A percentile compares a stretch with the other conserved stretches of the same genome.
phyloP scores from a whole-genome alignment of 148 eudicot species.

The Silene uniflora region DNA sequence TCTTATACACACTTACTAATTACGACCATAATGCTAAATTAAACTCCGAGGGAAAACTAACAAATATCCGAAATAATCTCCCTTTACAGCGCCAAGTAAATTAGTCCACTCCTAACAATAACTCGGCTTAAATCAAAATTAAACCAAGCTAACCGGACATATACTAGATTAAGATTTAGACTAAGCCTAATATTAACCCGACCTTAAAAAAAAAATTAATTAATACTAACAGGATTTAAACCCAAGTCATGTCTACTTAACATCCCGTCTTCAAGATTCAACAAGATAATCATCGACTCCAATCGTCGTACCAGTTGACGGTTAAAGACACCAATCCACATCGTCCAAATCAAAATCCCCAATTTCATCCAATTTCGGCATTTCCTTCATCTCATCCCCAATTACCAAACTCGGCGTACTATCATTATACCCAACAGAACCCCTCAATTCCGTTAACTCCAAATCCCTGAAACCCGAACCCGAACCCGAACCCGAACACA shows the following conservation, averaged over 20 bases:
- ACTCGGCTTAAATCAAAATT: not conserved
- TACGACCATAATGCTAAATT: not conserved
- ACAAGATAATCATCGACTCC: constrained; percentile 20
- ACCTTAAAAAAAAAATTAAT: too few species aligned
- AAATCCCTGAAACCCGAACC: constrained; percentile 18
- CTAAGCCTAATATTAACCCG: not conserved
- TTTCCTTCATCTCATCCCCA: constrained; percentile 24
- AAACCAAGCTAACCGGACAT: not conserved
- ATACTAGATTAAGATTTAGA: too few species aligned
- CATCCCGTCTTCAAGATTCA: too few species aligned
- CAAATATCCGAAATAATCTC: constrained; percentile 2
- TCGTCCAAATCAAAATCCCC: constrained; percentile 22
- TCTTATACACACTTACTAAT: constrained; percentile 1
- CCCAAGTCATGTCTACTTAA: not conserved
- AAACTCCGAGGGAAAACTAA: not conserved
- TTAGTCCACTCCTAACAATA: not conserved
- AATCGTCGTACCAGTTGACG: not conserved
- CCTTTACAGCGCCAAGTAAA: not conserved
- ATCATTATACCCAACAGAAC: constrained; percentile 27
- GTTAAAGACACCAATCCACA: not conserved
- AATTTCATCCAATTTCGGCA: not conserved
- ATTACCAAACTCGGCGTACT: constrained; percentile 30
- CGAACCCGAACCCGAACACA: not conserved
- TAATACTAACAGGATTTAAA: not conserved
- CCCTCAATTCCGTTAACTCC: constrained; percentile 30